A percentile compares a stretch with the other conserved stretches of the same genome.
These are phyloP conservation scores for Boletus sensibilis DNA, from an alignment of 768 basidiomycete genomes.

Conservation along the genomic window DNA sequence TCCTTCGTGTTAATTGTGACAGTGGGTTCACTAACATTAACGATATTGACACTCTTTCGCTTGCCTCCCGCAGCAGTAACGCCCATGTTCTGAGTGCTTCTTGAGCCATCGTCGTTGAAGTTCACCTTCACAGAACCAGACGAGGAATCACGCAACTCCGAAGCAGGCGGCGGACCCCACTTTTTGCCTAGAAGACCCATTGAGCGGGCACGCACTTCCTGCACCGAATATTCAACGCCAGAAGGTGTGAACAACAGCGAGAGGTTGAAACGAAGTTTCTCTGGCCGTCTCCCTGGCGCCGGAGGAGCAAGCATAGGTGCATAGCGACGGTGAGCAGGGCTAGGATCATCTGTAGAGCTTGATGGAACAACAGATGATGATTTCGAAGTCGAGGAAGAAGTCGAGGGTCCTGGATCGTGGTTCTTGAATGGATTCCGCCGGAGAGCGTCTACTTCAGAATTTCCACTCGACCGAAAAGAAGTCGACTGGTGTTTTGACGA, in stretches of 20 bases:
- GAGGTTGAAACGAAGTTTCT: conserved; percentile 69
- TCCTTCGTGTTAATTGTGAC: conserved; percentile 97
- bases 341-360: conserved; percentile 40
- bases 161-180: conserved; percentile 67
- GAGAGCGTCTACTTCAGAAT: conserved; percentile 29
- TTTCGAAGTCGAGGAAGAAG: conserved; percentile 31
- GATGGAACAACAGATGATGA: conserved; percentile 23
- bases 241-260: conserved; percentile 72
- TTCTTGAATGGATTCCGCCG: conserved; percentile 40
- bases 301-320: conserved; percentile 72
- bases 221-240: conserved; percentile 77
- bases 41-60: conserved; percentile 44
- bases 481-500: conserved; percentile 27
- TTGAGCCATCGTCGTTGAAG: conserved; percentile 60
- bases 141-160: conserved; percentile 35
- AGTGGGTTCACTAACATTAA: conserved; percentile 64
- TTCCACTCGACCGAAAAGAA: conserved; percentile 28
- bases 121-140: conserved; percentile 45
- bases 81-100: conserved; percentile 41
- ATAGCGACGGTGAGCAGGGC: conserved; percentile 47
- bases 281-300: conserved; percentile 64
- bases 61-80: conserved; percentile 29
- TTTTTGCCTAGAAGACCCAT: conserved; percentile 84
- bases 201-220: conserved; percentile 78
- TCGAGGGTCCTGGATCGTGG: conserved; percentile 30